Base-by-base conservation (phyloP, 2,329 filamentous ascomycete species). In the Hypoxylon sp. region DNA sequence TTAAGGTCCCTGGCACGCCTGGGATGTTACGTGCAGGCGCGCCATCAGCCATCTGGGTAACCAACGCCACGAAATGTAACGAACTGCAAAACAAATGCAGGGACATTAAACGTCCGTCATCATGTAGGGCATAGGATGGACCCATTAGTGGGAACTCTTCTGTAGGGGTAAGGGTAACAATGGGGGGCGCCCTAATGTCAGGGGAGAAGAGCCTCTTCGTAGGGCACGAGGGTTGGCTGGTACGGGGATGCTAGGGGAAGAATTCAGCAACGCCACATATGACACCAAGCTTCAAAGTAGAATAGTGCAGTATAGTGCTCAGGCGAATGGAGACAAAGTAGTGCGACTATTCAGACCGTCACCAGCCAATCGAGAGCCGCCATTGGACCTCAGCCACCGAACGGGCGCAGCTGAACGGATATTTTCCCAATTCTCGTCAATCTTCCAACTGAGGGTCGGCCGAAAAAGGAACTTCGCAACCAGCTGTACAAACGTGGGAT, bases 181-280 rank as follows among this genome's bases (percentile, higher is more conserved):
- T 45, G 36, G 57, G 56, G 52, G n/a, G n/a, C n/a, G 46, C 51
- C 28, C 64, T 66, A 68, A 63, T 63, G 67, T 52, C 61, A 66
- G 64, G 65, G 59, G 58, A 55, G 21, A 68, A 67, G 65, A 61
- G 55, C 60, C 69, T 63, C 46, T 62, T 66, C 63, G 32, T 65
- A 64, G 63, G 50, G 58, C 58, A 61, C 34, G 48, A 45, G 70
- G 60, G 69, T 71, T 68, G 68, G 67, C 50, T 64, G n/a, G 60
- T 49, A 56, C 25, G 55, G 52, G 61, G 58, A 68, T 60, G 68
- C 66, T 57, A 70, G 66, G 65, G 57, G 58, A 65, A 66, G 60
- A 72, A 69, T 69, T 76, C 75, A 76, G 75, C 74, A 60, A 67
- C 75, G 75, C 75, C 75, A 77, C 75, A 56, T 67, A 58, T 67